Percentiles rank a stretch among this genome's conserved stretches.
phyloP scores from a whole-genome alignment of 805 yeast genomes.

The Brettanomyces naardenensis region DNA sequence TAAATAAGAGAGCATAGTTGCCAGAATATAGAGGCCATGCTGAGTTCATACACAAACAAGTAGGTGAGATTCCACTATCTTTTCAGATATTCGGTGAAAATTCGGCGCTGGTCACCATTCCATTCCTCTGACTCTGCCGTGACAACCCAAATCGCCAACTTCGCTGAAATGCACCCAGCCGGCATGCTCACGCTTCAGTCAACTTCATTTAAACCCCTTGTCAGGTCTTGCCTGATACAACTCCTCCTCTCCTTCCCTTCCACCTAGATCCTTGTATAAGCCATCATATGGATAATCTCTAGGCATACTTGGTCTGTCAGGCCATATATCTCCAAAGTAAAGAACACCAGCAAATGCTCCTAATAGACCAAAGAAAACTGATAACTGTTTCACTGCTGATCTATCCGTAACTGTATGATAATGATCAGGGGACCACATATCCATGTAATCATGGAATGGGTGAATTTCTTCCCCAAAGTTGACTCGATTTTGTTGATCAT shows the following conservation, averaged over 20 bases:
- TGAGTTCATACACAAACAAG: too few relatives aligned
- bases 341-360: slow-evolving; percentile 34
- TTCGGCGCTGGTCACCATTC: too few relatives aligned
- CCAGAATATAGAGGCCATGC: too few relatives aligned
- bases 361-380: slow-evolving; percentile 45
- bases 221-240: slow-evolving; percentile 36
- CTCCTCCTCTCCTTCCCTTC: slow-evolving; percentile 39
- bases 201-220: slow-evolving; percentile 15
- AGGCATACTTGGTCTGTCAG: slow-evolving; percentile 68
- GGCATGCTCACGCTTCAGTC: background rate
- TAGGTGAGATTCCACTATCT: too few relatives aligned
- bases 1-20: too few relatives aligned
- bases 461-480: slow-evolving; percentile 67
- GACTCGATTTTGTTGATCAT: slow-evolving; percentile 76
- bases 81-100: too few relatives aligned
- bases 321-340: slow-evolving; percentile 45
- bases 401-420: slow-evolving; percentile 50
- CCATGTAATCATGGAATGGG: slow-evolving; percentile 64
- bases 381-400: slow-evolving; percentile 52
- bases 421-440: slow-evolving; percentile 83
- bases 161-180: too few relatives aligned
- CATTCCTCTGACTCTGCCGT: too few relatives aligned
- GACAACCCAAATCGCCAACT: too few relatives aligned
- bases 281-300: slow-evolving; percentile 73
- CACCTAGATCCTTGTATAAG: slow-evolving; percentile 67